Conservation (phyloP, 192 early-diverging fungal species). For the Gaertneriomyces sp. region DNA sequence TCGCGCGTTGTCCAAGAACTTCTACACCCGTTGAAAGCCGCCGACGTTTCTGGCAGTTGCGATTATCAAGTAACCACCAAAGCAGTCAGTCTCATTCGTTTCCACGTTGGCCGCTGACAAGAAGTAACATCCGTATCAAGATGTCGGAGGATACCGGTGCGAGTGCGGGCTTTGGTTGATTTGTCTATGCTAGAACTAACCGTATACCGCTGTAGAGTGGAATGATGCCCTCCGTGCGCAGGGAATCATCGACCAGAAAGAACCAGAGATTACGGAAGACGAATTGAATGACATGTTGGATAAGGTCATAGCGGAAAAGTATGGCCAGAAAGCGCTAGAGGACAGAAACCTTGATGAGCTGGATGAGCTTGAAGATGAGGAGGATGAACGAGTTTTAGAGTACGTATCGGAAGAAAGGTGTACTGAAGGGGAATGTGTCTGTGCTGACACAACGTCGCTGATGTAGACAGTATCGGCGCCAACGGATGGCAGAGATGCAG, state of each 20-base stretch:
- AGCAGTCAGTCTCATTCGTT: too few species aligned
- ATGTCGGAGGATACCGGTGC: too few species aligned
- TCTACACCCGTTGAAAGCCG: too few species aligned
- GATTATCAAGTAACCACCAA: too few species aligned
- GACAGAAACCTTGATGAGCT: constrained; percentile 56
- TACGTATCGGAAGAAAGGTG: constrained; percentile 54
- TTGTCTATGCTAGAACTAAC: neutral
- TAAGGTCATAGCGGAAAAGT: constrained; percentile 61
- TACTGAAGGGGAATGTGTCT: neutral
- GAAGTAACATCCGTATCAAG: too few species aligned
- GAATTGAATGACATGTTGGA: constrained; percentile 71
- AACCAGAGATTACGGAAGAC: constrained; percentile 65
- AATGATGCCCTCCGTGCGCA: constrained; percentile 91
- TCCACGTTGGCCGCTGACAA: too few species aligned
- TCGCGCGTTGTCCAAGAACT: too few species aligned
- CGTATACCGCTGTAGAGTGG: constrained; percentile 51
- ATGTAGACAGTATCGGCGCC: constrained; percentile 36
- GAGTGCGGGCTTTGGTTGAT: neutral
- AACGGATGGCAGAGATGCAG: constrained; percentile 84
- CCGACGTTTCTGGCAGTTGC: too few species aligned
- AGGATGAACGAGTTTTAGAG: constrained; percentile 81
- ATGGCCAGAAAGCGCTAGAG: constrained; percentile 58
- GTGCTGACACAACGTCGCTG: neutral
- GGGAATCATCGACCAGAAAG: constrained; percentile 84
- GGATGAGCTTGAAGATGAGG: constrained; percentile 88